Evolutionary conservation across 352 stramenopile genomes (phyloP), one percentile per base, ranked within the genome.

Genomic region (Globisporangium takayamanum): DNA sequence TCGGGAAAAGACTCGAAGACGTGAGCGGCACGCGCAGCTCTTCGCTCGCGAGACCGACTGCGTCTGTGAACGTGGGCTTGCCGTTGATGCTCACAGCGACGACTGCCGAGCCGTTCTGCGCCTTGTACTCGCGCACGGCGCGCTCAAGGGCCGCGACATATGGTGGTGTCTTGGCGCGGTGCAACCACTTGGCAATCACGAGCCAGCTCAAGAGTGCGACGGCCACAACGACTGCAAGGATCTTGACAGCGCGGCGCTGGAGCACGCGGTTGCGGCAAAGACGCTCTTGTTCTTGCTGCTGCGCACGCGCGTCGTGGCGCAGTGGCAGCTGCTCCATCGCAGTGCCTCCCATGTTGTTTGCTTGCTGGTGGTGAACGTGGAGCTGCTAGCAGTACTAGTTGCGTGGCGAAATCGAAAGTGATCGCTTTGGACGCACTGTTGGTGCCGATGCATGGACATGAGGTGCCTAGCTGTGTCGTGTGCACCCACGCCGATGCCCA

Each of bases 1-100:
- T 70, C 8, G 74, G 71, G 56, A 88, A 88, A 46, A 86, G 63
- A 37, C 63, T 78, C 57, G 76, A 57, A 11, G 53, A 44, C 16
- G 57, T 28, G 57, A 88, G 84, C 0, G 60, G 42, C 48, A 71
- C 65, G 4, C 62, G 42, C 42, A 83, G 75, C 15, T 78, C 69
- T 39, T 80, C 68, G 46, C 75, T 82, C 26, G 78, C 75, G 1
- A 60, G n/a, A 0, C 78, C 75, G 45, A 68, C 69, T 11, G 69
- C 69, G 37, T 63, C 51, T 16, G 76, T 60, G 54, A 78, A 70
- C 45, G 72, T 72, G 50, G 76, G 70, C 26, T 71, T 45, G 18
- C 75, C 75, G 55, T 86, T 76, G 26, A 70, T 50, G 30, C 65
- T 78, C 14, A 86, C 60, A 15, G 69, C 26, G 49, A 74, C 69